These are phyloP conservation scores for Apiospora koreana DNA, from an alignment of 2,329 filamentous ascomycete species.

Conservation along the genomic window DNA sequence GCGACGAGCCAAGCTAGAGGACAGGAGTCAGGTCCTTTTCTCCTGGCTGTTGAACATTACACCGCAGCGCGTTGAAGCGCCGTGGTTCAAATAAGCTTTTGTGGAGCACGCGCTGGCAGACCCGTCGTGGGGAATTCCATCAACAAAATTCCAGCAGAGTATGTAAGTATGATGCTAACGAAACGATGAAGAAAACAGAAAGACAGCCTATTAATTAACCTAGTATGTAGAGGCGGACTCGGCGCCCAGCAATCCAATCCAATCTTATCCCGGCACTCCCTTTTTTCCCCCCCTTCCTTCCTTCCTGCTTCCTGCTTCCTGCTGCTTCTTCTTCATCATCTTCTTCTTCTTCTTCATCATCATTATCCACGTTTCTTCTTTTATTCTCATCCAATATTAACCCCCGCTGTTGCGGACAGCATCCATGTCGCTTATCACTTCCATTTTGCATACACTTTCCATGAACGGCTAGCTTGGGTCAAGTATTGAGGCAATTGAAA, in stretches of 20 bases:
- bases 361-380: neutral
- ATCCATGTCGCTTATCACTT: neutral
- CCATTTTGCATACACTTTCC: neutral
- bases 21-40: neutral
- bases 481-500: neutral
- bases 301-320: too few relatives aligned
- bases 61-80: neutral
- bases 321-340: neutral
- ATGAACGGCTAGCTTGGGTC: neutral
- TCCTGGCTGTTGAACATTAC: slow-evolving; percentile 5
- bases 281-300: neutral
- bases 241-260: neutral
- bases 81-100: slow-evolving; percentile 12
- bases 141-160: neutral
- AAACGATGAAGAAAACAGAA: neutral
- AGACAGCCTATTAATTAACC: too few relatives aligned
- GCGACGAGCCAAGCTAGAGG: neutral
- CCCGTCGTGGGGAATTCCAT: slow-evolving; percentile 4
- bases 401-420: neutral
- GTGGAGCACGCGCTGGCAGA: slow-evolving; percentile 2
- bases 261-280: neutral
- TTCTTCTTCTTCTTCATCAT: neutral
- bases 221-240: neutral
- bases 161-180: neutral
- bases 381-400: neutral